Percentiles rank a stretch among this genome's conserved stretches.
phyloP scores from a whole-genome alignment of 1,139 yeast species.

The Saccharomyces hybrid region DNA sequence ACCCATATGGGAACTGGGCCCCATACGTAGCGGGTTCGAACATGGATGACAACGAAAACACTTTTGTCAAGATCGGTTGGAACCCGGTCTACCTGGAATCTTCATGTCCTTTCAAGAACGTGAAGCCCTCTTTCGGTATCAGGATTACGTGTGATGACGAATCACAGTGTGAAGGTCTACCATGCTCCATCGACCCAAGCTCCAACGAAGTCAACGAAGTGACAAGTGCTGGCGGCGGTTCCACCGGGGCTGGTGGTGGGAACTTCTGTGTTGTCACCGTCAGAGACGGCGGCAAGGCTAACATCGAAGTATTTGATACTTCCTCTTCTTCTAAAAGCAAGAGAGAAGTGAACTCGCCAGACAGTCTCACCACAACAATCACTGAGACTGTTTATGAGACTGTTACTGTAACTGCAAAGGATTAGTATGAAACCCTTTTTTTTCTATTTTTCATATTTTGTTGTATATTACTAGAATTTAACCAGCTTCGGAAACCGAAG shows the following conservation, averaged over 20 bases:
- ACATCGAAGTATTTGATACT: slow-evolving; percentile 58
- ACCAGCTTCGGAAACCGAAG: background rate
- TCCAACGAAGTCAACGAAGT: slow-evolving; percentile 51
- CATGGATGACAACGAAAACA: slow-evolving; percentile 57
- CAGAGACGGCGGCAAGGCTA: slow-evolving; percentile 52
- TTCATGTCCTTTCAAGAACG: slow-evolving; percentile 43
- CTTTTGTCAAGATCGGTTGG: slow-evolving; percentile 83
- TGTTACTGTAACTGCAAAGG: slow-evolving; percentile 6
- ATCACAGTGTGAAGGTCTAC: slow-evolving; percentile 61
- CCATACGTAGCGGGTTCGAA: slow-evolving; percentile 92
- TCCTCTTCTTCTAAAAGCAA: background rate
- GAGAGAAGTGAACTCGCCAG: background rate
- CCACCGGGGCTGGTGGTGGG: slow-evolving; percentile 57
- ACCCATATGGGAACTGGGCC: slow-evolving; percentile 82
- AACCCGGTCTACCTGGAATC: slow-evolving; percentile 74
- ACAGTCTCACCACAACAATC: slow-evolving; percentile 2
- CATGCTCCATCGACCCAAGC: slow-evolving; percentile 74
- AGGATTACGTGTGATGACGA: slow-evolving; percentile 65
- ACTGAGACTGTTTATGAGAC: slow-evolving; percentile 14
- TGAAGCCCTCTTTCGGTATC: slow-evolving; percentile 61
- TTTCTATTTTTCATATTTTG: background rate
- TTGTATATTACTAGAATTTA: background rate
- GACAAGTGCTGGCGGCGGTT: slow-evolving; percentile 24
- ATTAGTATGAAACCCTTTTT: background rate
- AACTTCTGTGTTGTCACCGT: slow-evolving; percentile 81